A percentile compares a stretch with the other conserved stretches of the same genome.
phyloP scores from a whole-genome alignment of 2,329 filamentous ascomycete species.

The Fusarium irregulare region DNA sequence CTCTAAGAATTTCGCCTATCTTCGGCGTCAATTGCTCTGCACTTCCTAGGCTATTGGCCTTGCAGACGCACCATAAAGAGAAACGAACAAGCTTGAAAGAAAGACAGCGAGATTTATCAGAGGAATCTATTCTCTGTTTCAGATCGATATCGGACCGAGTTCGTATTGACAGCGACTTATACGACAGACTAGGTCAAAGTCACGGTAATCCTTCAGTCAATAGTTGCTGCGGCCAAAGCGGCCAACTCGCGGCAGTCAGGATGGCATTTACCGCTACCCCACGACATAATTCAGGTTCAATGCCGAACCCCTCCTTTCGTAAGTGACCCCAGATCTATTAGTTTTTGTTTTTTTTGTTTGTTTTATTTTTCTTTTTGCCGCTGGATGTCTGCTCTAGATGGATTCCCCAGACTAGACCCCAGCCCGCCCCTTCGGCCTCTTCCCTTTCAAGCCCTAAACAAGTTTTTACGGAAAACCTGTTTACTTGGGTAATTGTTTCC shows the following conservation, averaged over 20 bases:
- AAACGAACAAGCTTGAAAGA: not conserved
- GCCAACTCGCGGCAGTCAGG: conserved; percentile 32
- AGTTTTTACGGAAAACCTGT: conserved; percentile 1
- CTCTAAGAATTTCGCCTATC: not conserved
- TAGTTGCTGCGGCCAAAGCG: conserved; percentile 36
- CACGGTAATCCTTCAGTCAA: not conserved
- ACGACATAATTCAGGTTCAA: conserved; percentile 45
- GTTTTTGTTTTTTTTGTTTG: not conserved
- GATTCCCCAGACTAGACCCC: not conserved
- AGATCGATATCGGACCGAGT: not conserved
- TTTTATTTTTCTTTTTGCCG: conserved; percentile 16
- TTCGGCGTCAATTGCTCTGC: not conserved
- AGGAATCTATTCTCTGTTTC: not conserved
- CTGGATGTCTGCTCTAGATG: not conserved
- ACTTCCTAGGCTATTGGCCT: not conserved
- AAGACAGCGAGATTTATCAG: not conserved
- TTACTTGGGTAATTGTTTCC: not conserved
- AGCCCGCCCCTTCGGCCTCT: conserved; percentile 18
- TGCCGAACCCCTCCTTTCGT: conserved; percentile 65
- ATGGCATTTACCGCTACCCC: conserved; percentile 30
- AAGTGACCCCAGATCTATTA: conserved; percentile 47
- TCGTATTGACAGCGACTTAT: conserved; percentile 10
- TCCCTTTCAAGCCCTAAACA: conserved; percentile 5
- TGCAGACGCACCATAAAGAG: not conserved
- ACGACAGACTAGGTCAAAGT: conserved; percentile 1